Evolutionary conservation across 495 filamentous ascomycete species (phyloP).

Genomic region (Podospora pseudoanserina): DNA sequence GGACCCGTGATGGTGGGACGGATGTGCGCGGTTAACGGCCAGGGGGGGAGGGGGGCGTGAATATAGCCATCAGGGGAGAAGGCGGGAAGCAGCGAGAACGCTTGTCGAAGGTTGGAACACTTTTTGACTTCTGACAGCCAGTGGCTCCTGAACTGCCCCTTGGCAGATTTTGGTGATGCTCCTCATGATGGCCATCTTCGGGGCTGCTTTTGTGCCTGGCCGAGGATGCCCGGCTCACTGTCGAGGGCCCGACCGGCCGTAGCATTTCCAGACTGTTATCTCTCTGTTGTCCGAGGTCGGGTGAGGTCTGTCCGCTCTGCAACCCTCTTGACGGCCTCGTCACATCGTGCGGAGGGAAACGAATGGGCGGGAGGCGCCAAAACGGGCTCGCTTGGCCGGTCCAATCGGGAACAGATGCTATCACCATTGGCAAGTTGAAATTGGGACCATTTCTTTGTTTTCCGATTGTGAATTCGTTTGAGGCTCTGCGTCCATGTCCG

Average conservation of each 20-base stretch:
- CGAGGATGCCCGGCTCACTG: not conserved
- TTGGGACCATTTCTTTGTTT: conserved; percentile 1
- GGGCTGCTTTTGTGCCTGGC: not conserved
- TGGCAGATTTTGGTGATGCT: not conserved
- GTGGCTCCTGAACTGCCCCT: not conserved
- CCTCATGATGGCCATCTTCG: not conserved
- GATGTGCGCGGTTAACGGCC: conserved; percentile 11
- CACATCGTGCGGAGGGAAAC: conserved; percentile 6
- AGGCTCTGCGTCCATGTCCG: conserved; percentile 17
- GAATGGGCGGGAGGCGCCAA: not conserved
- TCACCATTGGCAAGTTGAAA: not conserved
- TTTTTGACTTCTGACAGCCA: conserved; percentile 5
- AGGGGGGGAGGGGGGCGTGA: conserved; percentile 8
- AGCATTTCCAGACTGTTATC: not conserved
- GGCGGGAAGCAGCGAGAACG: not conserved
- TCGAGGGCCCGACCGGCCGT: not conserved
- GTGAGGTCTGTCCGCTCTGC: not conserved
- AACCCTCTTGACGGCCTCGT: conserved; percentile 5
- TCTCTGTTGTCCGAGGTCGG: not conserved
- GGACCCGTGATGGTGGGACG: conserved; percentile 36
- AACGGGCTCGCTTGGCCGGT: conserved; percentile 3
- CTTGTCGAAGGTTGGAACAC: conserved; percentile 7
- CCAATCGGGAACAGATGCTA: conserved; percentile 1
- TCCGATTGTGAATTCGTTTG: conserved; percentile 8
- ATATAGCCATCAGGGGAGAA: not conserved